Base-by-base conservation (phyloP, 2,329 filamentous ascomycete species). In the Hymenoscyphus fructigenus region DNA sequence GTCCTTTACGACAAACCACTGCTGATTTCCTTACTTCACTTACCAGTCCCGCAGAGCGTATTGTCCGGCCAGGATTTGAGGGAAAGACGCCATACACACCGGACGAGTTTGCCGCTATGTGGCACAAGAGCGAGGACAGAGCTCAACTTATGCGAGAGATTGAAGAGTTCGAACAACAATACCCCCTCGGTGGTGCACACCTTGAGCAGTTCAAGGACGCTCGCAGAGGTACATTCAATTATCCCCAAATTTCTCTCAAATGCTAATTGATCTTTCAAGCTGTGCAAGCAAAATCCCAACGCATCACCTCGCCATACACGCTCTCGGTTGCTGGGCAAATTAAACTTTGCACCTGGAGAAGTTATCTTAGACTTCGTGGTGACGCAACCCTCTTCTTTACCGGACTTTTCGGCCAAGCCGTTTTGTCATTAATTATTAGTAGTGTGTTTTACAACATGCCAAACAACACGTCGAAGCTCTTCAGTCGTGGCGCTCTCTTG, bases 1-100 rank as follows among this genome's bases (percentile, higher is more conserved):
- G 89, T 71, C 89, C 90, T 0, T 83, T 86, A 34, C 83, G 90
- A 10, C 72, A 75, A 61, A 75, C 74, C 12, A 75, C 73, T 1
- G 69, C 87, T 1, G 91, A 95, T 75, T 94, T 94, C 76, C 78
- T 94, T 55, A 93, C 91, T 0, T 91, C 89, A 1, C 88, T 94
- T 73, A 92, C 87, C 7, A 85, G 85, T 60, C 78, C 82, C 1
- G 78, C 67, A 78, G 79, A 38, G 79, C 84, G 67, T 78, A 76
- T 71, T 57, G 76, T 83, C 0, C 79, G 80, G 1, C 71, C 80
- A 6, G 89, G 89, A 0, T 88, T 84, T 76, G 87, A 91, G 70
- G 76, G 80, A 63, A 79, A 79, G 58, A 85, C 89, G 0, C 90
- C 90, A 0, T 82, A 88, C 2, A 91, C 89, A 0, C 82, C 90